phyloP scores from a whole-genome alignment of 441 rosid genomes.

The Euphorbia schlechtendalii region DNA sequence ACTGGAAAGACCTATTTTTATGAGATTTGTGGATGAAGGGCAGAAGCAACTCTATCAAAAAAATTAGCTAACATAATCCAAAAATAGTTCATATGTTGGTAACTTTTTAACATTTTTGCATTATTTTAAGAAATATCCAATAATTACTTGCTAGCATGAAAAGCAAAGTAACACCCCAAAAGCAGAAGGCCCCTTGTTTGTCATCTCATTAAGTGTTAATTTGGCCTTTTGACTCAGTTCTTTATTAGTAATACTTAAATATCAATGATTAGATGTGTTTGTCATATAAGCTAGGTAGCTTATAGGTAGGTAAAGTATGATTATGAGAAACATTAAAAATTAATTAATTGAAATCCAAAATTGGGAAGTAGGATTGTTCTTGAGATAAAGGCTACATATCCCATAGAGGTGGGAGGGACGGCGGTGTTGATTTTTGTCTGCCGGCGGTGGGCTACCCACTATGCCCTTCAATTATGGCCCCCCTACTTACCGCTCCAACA shows the following conservation, averaged over 20 bases:
- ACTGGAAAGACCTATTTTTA: no score
- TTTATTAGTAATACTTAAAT: neutral
- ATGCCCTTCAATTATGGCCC: constrained; percentile 14
- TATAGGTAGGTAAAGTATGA: neutral
- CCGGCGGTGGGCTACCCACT: constrained; percentile 57
- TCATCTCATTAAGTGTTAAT: neutral
- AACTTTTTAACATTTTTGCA: no score
- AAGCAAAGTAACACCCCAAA: neutral
- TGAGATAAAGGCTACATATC: constrained; percentile 30
- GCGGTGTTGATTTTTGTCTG: constrained; percentile 36
- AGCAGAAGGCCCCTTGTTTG: neutral
- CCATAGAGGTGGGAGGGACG: constrained; percentile 34
- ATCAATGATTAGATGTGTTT: neutral
- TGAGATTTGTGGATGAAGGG: no score
- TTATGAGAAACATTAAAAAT: constrained; percentile 5
- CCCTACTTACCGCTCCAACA: neutral
- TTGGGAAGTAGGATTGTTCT: constrained; percentile 4
- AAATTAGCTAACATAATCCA: no score
- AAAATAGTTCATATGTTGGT: no score
- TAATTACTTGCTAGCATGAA: neutral
- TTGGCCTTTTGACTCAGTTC: neutral
- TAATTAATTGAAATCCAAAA: constrained; percentile 8
- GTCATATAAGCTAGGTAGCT: constrained; percentile 1
- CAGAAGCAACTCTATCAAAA: no score
- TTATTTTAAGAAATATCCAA: neutral